Evolutionary conservation across 2,329 filamentous ascomycete genomes (phyloP), one percentile per base, ranked within the genome.

Genomic region (Phaeosphaeriaceae sp.): DNA sequence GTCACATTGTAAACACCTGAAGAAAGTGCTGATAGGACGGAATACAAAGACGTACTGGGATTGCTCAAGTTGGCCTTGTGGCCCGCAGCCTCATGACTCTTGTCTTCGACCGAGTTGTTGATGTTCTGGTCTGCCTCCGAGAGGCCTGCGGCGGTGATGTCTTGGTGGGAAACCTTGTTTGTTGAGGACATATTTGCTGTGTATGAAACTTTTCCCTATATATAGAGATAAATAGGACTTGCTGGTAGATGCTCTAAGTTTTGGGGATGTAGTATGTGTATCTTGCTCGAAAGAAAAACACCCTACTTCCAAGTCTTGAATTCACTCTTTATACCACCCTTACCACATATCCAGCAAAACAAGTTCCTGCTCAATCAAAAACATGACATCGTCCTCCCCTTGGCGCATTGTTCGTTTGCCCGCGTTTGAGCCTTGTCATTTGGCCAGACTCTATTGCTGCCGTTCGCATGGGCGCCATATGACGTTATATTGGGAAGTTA

Each of bases 51-150:
- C 62, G 31, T 70, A 83, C 81, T 83, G 10, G 81, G 80, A 58
- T 83, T 83, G 55, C 76, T 75, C 19, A 83, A 61, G 60, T 83
- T 83, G 2, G 81, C 81, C 70, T 82, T 82, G 69, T 83, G 80
- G 15, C 81, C 81, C 21, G 51, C 50, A 15, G 68, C 64, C 47
- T 54, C 31, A 27, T 71, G 54, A 21, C 56, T 62, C 31, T 62
- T 58, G 21, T 70, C 68, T 50, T 71, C 67, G 7, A 56, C 45
- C 9, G 62, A 63, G 42, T 72, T 61, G 51, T 70, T 67, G 58
- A 69, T 69, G 33, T 67, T 67, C 57, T 70, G 64, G 42, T 67
- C 63, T 2, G 54, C 54, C 46, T 68, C 53, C 10, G 61, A 60
- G 11, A 67, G 51, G 42, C 64, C 66, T 10, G 67, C 61, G 44